A percentile compares a stretch with the other conserved stretches of the same genome.
Conservation (phyloP, 148 eudicot species). For the Rhododendron kiyosumense region DNA sequence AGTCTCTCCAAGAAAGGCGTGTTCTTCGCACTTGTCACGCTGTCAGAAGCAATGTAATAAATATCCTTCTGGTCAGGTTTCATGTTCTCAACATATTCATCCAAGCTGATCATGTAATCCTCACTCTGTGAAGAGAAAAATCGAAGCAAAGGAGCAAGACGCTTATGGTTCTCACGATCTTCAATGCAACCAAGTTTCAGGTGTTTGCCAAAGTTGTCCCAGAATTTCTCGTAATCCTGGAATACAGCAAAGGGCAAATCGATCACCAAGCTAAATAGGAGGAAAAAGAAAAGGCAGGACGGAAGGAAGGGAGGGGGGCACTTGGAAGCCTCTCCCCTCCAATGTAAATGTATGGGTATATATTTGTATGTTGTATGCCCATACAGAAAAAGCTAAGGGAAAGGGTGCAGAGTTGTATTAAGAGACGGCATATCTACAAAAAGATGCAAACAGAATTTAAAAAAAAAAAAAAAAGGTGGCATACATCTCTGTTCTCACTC, state of each 20-base stretch:
- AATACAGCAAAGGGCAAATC: background rate
- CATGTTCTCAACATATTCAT: constrained; percentile 91
- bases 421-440: background rate
- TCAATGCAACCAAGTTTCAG: constrained; percentile 90
- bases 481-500: constrained; percentile 88
- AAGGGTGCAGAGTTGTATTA: background rate
- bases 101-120: constrained; percentile 82
- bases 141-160: constrained; percentile 87
- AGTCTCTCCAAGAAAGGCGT: constrained; percentile 90
- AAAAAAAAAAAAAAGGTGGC: background rate
- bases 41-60: constrained; percentile 88
- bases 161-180: constrained; percentile 88
- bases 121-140: constrained; percentile 94
- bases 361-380: background rate
- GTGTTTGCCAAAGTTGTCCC: constrained; percentile 95
- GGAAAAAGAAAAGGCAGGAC: background rate
- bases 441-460: background rate
- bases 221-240: constrained; percentile 86
- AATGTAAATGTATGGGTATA: background rate
- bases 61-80: constrained; percentile 91
- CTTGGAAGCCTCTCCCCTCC: background rate
- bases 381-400: background rate
- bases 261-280: background rate
- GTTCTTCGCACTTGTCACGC: constrained; percentile 86
- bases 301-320: background rate